phyloP scores from a whole-genome alignment of 768 basidiomycete genomes.

The Calocybe cyanea region DNA sequence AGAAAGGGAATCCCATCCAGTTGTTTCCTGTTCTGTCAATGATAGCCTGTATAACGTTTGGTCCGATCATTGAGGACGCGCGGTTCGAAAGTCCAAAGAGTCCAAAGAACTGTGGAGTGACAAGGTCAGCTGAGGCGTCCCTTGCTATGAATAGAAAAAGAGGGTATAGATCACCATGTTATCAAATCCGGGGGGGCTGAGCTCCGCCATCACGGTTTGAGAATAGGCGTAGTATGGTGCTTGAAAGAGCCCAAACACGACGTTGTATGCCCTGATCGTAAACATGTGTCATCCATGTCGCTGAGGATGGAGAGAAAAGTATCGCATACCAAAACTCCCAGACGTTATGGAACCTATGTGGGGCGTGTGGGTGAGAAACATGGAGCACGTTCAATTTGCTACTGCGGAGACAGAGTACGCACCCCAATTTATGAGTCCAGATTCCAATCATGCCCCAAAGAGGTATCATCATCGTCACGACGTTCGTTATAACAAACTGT shows the following conservation, averaged over 20 bases:
- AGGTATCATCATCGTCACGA: slow-evolving; percentile 73
- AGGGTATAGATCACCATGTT: slow-evolving; percentile 46
- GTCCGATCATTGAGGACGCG: slow-evolving; percentile 84
- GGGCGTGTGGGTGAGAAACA: not conserved
- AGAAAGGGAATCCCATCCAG: slow-evolving; percentile 83
- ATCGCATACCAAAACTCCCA: slow-evolving; percentile 80
- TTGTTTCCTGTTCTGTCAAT: slow-evolving; percentile 69
- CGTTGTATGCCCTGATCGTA: slow-evolving; percentile 63
- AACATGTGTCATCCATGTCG: not conserved
- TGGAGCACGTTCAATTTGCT: not conserved
- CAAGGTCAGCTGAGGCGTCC: not conserved
- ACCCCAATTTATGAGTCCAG: slow-evolving; percentile 77
- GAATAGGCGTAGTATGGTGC: slow-evolving; percentile 86
- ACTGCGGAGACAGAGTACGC: slow-evolving; percentile 17
- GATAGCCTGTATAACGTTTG: slow-evolving; percentile 82
- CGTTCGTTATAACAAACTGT: slow-evolving; percentile 79
- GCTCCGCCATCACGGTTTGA: slow-evolving; percentile 86
- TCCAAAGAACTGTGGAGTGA: slow-evolving; percentile 66
- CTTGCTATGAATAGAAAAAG: too few relatives aligned
- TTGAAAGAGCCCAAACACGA: slow-evolving; percentile 78
- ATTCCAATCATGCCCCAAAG: slow-evolving; percentile 87
- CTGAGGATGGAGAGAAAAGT: too few relatives aligned
- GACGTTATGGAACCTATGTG: slow-evolving; percentile 61
- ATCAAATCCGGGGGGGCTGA: slow-evolving; percentile 84
- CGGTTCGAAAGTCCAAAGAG: slow-evolving; percentile 82